Conservation (phyloP, 805 yeast species). For the Pachysolen tannophilus region DNA sequence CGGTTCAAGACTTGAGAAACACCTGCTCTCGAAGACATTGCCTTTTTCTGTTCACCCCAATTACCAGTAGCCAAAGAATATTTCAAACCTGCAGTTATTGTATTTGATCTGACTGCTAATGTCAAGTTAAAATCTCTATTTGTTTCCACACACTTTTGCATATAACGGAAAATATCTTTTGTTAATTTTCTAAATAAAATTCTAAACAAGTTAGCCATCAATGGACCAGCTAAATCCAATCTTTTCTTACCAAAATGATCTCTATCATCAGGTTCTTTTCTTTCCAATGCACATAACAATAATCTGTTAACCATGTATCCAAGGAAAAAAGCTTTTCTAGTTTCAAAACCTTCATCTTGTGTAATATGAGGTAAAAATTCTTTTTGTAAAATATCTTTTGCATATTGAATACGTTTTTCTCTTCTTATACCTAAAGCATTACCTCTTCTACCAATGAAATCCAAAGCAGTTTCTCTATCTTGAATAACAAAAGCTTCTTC, state of each 20-base stretch:
- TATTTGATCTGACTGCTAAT: slow-evolving; percentile 93
- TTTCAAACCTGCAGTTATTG: slow-evolving; percentile 94
- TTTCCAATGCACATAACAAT: slow-evolving; percentile 89
- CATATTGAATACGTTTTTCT: slow-evolving; percentile 97
- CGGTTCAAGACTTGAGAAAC: slow-evolving; percentile 97
- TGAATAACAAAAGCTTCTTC: slow-evolving; percentile 98
- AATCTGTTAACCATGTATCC: slow-evolving; percentile 98
- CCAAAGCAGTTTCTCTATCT: slow-evolving; percentile 96
- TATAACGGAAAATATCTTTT: slow-evolving; percentile 93
- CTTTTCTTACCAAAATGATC: slow-evolving; percentile 99
- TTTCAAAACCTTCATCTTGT: slow-evolving; percentile 93
- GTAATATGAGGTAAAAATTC: slow-evolving; percentile 97
- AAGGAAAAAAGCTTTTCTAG: slow-evolving; percentile 92
- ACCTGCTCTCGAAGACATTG: slow-evolving; percentile 98
- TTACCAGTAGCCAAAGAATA: slow-evolving; percentile 98
- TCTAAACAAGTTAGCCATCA: slow-evolving; percentile 91
- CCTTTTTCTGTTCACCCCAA: slow-evolving; percentile 99
- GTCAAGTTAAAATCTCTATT: slow-evolving; percentile 95
- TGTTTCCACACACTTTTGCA: slow-evolving; percentile 98
- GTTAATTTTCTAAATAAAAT: slow-evolving; percentile 89
- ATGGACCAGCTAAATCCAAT: slow-evolving; percentile 96
- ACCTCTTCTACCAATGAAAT: slow-evolving; percentile 97
- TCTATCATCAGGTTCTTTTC: slow-evolving; percentile 98
- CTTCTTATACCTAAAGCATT: slow-evolving; percentile 93
- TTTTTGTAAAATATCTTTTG: slow-evolving; percentile 91